Base-by-base conservation (phyloP, 1,284 basidiomycete genomes). In the Somion occarium region DNA sequence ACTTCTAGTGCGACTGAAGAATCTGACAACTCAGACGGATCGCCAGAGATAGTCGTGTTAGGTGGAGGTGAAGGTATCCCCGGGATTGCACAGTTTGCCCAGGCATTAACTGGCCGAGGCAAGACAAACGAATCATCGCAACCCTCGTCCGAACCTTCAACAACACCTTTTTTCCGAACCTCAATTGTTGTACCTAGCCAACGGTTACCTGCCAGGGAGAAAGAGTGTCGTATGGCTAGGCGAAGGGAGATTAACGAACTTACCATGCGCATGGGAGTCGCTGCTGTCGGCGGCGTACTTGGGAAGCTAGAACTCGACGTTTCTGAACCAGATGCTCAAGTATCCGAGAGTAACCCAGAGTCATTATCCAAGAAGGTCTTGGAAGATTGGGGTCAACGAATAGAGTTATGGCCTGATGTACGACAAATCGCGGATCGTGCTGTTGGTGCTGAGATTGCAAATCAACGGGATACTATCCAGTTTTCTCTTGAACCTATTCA, bases 161-260 rank as follows among this genome's bases (percentile, higher is more conserved):
- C 12, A 30, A 71, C 74, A 3, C 68, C 70, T 12, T 89, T 88
- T 68, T 88, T 87, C 71, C 78, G 88, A 25, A 79, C 85, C 1
- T 82, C 88, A 1, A 73, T 90, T 15, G 63, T 93, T 25, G 79
- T 93, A 2, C 91, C 92, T 3, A 64, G 70, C 15, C 64, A 71
- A 5, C 79, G 91, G 11, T 82, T 85, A 23, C 62, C 72, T 15
- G 58, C 61, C 0, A 66, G 72, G 9, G 91, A 93, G 64, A 75
- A 73, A 42, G 67, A 70, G 12, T 79, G 74, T 54, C 78, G 91
- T 38, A 73, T 84, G 52, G 65, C 70, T 2, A 73, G 87, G 34
- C 76, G 91, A 49, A 73, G 81, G 50, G 83, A 90, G 56, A 80
- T 91, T 54, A 93, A 92, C 62, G 82, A 88, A 57, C 68, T 92